Conservation (phyloP, 805 yeast species). For the Torulaspora delbrueckii region DNA sequence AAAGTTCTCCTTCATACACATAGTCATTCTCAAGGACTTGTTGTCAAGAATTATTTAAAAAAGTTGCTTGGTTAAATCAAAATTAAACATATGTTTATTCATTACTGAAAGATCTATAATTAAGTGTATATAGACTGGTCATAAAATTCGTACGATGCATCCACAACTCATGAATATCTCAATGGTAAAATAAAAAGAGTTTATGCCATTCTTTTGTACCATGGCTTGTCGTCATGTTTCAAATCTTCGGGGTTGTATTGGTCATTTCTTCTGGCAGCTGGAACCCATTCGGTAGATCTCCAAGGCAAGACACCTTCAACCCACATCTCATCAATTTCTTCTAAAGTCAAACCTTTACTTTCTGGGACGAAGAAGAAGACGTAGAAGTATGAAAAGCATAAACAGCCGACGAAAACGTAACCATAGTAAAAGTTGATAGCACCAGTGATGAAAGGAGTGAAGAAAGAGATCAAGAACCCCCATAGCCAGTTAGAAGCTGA, state of each 20-base stretch:
- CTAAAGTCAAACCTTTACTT: slow-evolving; percentile 72
- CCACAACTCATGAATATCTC: not conserved
- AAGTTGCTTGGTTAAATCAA: not conserved
- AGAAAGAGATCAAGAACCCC: slow-evolving; percentile 61
- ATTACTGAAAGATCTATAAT: not conserved
- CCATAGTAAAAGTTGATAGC: slow-evolving; percentile 65
- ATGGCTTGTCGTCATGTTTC: slow-evolving; percentile 14
- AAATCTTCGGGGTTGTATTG: slow-evolving; percentile 15
- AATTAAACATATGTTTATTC: not conserved
- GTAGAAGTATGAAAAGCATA: slow-evolving; percentile 49
- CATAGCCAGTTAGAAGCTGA: slow-evolving; percentile 58
- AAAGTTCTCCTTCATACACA: not conserved
- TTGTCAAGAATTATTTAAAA: not conserved
- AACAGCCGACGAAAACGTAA: slow-evolving; percentile 51
- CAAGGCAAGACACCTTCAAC: slow-evolving; percentile 38
- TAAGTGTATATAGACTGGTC: not conserved
- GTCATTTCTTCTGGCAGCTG: slow-evolving; percentile 35
- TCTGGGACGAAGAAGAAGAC: slow-evolving; percentile 65
- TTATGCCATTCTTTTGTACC: slow-evolving; percentile 11
- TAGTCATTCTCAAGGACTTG: not conserved
- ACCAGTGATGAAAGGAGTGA: slow-evolving; percentile 65
- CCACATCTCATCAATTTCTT: slow-evolving; percentile 65
- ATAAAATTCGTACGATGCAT: not conserved
- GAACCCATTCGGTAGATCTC: slow-evolving; percentile 45
- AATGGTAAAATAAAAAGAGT: not conserved